Percentiles rank a stretch among this genome's conserved stretches.
phyloP scores from a whole-genome alignment of 2,329 filamentous ascomycete species.

The Zymoseptoria pseudotritici region DNA sequence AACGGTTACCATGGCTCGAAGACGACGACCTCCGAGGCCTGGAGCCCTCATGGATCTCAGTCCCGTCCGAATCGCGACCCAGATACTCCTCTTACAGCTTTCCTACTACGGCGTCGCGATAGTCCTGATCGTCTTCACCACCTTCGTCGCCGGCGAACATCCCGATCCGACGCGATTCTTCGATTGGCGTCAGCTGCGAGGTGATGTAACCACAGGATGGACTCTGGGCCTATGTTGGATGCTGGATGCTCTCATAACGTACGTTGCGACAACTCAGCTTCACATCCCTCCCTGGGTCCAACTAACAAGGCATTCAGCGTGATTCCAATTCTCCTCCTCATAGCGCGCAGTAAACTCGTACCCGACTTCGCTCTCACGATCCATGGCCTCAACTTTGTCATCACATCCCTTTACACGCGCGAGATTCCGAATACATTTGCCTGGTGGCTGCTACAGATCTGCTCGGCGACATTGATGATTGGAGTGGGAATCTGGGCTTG shows the following conservation, averaged over 20 bases:
- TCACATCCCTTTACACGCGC: slow-evolving; percentile 71
- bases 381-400: slow-evolving; percentile 71
- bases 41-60: slow-evolving; percentile 60
- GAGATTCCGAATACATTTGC: slow-evolving; percentile 68
- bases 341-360: slow-evolving; percentile 86
- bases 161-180: slow-evolving; percentile 54
- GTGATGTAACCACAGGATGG: slow-evolving; percentile 64
- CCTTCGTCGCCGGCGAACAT: slow-evolving; percentile 55
- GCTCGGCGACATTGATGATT: slow-evolving; percentile 56
- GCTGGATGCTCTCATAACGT: slow-evolving; percentile 58
- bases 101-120: slow-evolving; percentile 58
- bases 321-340: slow-evolving; percentile 72
- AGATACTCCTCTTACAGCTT: slow-evolving; percentile 58
- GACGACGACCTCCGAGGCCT: slow-evolving; percentile 56
- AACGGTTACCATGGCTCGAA: slow-evolving; percentile 40
- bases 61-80: slow-evolving; percentile 58
- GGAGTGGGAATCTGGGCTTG: slow-evolving; percentile 82
- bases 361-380: slow-evolving; percentile 90
- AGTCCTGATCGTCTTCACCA: slow-evolving; percentile 59
- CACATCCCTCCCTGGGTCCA: not conserved
- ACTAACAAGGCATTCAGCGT: slow-evolving; percentile 48
- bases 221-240: slow-evolving; percentile 62
- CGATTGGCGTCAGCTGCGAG: slow-evolving; percentile 56
- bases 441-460: slow-evolving; percentile 72
- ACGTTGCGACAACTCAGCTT: slow-evolving; percentile 26